phyloP scores from a whole-genome alignment of 306 rosid genomes.

The Bauhinia variegata region DNA sequence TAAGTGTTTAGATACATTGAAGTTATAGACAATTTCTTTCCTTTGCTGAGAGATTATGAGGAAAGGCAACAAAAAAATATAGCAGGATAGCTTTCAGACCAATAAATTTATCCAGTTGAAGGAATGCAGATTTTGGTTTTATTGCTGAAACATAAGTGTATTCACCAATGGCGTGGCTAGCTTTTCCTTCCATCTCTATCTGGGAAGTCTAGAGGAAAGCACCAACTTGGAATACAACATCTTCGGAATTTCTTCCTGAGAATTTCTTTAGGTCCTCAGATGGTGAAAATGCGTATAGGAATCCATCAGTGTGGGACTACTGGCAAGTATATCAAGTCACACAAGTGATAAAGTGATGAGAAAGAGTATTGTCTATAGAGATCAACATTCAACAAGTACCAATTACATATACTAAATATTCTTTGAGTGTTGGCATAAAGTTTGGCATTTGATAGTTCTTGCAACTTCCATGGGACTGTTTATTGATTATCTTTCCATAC shows the following conservation, averaged over 20 bases:
- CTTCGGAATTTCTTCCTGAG: conserved; percentile 50
- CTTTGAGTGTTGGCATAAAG: conserved; percentile 24
- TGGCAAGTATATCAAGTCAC: no score
- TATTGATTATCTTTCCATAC: neutral
- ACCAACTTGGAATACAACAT: conserved; percentile 59
- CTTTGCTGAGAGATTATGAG: neutral
- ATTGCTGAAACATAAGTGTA: conserved; percentile 58
- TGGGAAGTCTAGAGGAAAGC: conserved; percentile 69
- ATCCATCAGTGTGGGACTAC: no score
- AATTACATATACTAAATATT: no score
- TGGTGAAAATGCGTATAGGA: conserved; percentile 74
- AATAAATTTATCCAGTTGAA: conserved; percentile 69
- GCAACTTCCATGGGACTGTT: neutral
- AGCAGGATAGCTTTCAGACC: conserved; percentile 74
- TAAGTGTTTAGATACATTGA: neutral
- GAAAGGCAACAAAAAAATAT: neutral
- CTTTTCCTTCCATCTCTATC: conserved; percentile 72
- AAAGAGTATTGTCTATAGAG: no score
- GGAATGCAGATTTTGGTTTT: conserved; percentile 64
- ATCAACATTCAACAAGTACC: no score
- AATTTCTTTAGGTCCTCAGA: conserved; percentile 66
- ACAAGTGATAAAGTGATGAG: no score
- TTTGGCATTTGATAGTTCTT: conserved; percentile 18
- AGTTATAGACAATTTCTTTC: neutral
- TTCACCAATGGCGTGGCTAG: conserved; percentile 49